phyloP scores from a whole-genome alignment of 106 monocot species.

The Dendrobium nobile region DNA sequence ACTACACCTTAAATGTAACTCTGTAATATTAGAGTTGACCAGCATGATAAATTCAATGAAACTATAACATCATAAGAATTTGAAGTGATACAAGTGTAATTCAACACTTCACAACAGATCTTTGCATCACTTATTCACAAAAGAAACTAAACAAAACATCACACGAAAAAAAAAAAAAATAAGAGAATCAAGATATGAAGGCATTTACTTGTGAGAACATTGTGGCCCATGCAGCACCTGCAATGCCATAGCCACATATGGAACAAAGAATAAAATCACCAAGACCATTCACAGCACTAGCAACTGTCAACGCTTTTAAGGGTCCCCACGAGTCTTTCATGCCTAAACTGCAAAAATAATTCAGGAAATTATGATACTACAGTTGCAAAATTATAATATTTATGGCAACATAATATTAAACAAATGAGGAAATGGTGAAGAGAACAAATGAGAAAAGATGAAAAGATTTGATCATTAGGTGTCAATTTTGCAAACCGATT shows the following conservation, averaged over 20 bases:
- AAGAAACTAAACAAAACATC: background rate
- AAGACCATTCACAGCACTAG: constrained; percentile 77
- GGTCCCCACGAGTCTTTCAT: constrained; percentile 99
- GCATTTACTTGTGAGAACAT: constrained; percentile 80
- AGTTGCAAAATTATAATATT: background rate
- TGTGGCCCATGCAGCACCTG: constrained; percentile 97
- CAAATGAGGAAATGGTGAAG: too few relatives aligned
- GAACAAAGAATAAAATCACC: constrained; percentile 82
- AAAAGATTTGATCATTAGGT: background rate
- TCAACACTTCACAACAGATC: too few relatives aligned
- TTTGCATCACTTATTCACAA: background rate
- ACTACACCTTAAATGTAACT: too few relatives aligned
- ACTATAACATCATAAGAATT: too few relatives aligned
- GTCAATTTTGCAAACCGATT: too few relatives aligned
- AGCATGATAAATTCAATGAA: too few relatives aligned
- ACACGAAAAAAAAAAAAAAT: background rate
- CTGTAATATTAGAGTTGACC: too few relatives aligned
- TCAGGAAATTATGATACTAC: background rate
- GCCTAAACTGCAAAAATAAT: constrained; percentile 54
- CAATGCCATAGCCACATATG: constrained; percentile 76
- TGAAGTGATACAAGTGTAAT: too few relatives aligned
- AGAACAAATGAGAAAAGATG: background rate
- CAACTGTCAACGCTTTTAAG: constrained; percentile 76
- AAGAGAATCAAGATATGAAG: background rate
- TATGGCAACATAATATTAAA: too few relatives aligned